Percentiles rank a stretch among this genome's conserved stretches.
phyloP scores from a whole-genome alignment of 2,329 filamentous ascomycete genomes.

The Berkeleyomyces basicola region DNA sequence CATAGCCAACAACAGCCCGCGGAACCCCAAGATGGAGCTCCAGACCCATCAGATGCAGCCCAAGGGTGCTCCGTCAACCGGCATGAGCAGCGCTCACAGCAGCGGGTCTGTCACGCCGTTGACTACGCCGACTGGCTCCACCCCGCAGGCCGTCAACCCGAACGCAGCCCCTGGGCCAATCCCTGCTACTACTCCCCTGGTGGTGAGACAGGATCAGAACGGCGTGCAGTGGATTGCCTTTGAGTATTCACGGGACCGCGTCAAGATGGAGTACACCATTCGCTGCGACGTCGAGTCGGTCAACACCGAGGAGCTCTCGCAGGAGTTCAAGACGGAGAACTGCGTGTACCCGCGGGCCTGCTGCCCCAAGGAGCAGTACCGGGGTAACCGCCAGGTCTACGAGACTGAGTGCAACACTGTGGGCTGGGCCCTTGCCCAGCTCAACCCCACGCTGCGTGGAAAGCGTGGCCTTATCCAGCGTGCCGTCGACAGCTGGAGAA shows the following conservation, averaged over 20 bases:
- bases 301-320: conserved; percentile 65
- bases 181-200: conserved; percentile 84
- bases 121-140: conserved; percentile 29
- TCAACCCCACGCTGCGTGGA: conserved; percentile 79
- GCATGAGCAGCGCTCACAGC: conserved; percentile 23
- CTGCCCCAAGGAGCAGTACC: conserved; percentile 89
- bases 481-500: conserved; percentile 95
- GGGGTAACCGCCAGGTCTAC: conserved; percentile 86
- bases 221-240: conserved; percentile 98
- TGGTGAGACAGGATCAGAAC: conserved; percentile 87
- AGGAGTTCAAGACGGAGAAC: conserved; percentile 94
- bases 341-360: conserved; percentile 94
- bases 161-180: conserved; percentile 93
- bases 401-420: conserved; percentile 98
- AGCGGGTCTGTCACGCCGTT: conserved; percentile 18
- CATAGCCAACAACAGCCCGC: conserved; percentile 41
- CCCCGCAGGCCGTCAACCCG: conserved; percentile 49
- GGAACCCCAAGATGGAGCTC: conserved; percentile 45
- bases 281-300: conserved; percentile 96
- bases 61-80: conserved; percentile 27
- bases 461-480: conserved; percentile 93
- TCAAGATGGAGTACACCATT: conserved; percentile 99
- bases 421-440: conserved; percentile 92
- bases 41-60: conserved; percentile 44
- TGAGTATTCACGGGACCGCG: conserved; percentile 88